Base-by-base conservation (phyloP, 2,329 filamentous ascomycete species). In the Rasamsonia emersonii region DNA sequence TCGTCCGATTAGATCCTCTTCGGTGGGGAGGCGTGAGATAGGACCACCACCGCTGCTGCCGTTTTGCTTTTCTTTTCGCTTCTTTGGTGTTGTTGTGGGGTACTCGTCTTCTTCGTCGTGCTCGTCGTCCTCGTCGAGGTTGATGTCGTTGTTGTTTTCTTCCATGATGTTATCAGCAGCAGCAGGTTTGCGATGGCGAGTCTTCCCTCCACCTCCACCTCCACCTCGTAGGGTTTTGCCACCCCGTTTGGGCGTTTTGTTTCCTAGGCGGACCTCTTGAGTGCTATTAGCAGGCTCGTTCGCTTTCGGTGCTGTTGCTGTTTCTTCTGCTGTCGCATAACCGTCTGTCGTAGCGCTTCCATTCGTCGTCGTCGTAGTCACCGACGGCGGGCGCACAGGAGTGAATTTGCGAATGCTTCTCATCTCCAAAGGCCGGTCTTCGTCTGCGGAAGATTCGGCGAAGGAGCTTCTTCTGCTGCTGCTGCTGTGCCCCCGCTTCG, bases 341-440 rank as follows among this genome's bases (percentile, higher is more conserved):
- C n/a, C n/a, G n/a, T n/a, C n/a, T n/a, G n/a, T n/a, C n/a, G n/a
- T n/a, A n/a, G n/a, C n/a, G n/a, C n/a, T n/a, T n/a, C n/a, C n/a
- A n/a, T n/a, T n/a, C n/a, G n/a, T n/a, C n/a, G n/a, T n/a, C n/a
- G n/a, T n/a, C n/a, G n/a, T n/a, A n/a, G n/a, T n/a, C n/a, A n/a
- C n/a, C 41, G 28, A 69, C 28, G 32, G 20, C 5, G 36, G 29
- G 7, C 30, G 33, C 18, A 51, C 19, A 5, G 53, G 44, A 1
- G 45, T 47, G 28, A 57, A 36, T 18, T 42, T 55, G 17, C 41
- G 72, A 65, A 79, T 74, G 45, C 72, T 77, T n/a, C n/a, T 30
- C 66, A 94, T 94, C 58, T 94, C 88, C 7, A 95, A 57, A 3
- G 85, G 83, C 13, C 68, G 62, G 32, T 93, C 86, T 41, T 94